Evolutionary conservation across 2,329 filamentous ascomycete genomes (phyloP).

Genomic region (Cercospora citrullina): DNA sequence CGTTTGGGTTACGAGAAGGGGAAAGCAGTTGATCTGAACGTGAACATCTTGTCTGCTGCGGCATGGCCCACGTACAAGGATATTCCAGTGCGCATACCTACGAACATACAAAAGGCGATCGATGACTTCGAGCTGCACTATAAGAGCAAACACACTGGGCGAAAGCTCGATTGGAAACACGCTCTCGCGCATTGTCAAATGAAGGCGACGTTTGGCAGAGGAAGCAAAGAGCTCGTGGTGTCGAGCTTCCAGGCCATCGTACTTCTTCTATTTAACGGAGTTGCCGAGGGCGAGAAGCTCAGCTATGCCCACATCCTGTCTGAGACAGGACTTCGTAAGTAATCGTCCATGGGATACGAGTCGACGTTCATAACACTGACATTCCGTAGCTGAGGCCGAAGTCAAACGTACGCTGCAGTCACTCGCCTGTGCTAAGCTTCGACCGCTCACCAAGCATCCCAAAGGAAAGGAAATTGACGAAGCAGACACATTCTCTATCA

Average conservation of each 20-base stretch:
- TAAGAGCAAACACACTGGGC: constrained; percentile 82
- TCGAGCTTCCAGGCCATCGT: constrained; percentile 91
- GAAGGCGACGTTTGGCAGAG: constrained; percentile 75
- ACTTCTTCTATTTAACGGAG: constrained; percentile 82
- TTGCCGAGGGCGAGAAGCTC: constrained; percentile 63
- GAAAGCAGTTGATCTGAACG: constrained; percentile 71
- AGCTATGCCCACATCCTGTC: constrained; percentile 74
- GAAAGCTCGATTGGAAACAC: constrained; percentile 88
- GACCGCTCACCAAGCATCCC: constrained; percentile 81
- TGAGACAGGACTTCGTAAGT: constrained; percentile 69
- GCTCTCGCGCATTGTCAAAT: constrained; percentile 87
- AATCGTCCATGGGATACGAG: not conserved
- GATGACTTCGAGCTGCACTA: constrained; percentile 84
- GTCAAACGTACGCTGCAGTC: constrained; percentile 91
- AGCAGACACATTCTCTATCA: constrained; percentile 83
- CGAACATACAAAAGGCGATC: constrained; percentile 72
- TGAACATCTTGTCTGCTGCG: constrained; percentile 85
- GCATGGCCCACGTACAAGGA: constrained; percentile 94
- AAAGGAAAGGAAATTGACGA: constrained; percentile 72
- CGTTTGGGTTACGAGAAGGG: constrained; percentile 46
- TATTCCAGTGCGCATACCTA: constrained; percentile 70
- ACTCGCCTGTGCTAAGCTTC: constrained; percentile 84
- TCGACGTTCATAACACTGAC: constrained; percentile 24
- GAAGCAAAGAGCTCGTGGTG: constrained; percentile 83
- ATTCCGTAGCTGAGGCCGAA: constrained; percentile 63